Conservation (phyloP, 805 yeast genomes). For the Myxozyma geophila region DNA sequence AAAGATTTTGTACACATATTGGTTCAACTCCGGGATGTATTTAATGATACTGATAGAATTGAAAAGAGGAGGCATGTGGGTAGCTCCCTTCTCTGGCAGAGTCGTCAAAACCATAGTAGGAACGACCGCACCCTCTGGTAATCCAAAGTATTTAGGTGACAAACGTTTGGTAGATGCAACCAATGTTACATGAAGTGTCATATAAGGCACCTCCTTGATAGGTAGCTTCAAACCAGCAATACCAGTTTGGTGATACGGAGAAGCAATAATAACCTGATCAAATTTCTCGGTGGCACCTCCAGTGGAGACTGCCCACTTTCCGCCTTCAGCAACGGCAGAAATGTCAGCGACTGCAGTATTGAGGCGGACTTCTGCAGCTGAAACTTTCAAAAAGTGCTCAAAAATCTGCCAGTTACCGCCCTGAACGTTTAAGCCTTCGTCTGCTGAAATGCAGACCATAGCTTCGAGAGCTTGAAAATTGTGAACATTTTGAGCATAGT, state of each 20-base stretch:
- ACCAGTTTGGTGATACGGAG: constrained; percentile 48
- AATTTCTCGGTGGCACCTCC: constrained; percentile 38
- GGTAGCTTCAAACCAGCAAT: constrained; percentile 32
- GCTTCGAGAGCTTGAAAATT: constrained; percentile 54
- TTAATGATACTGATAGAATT: constrained; percentile 46
- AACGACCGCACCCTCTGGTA: constrained; percentile 19
- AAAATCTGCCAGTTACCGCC: constrained; percentile 57
- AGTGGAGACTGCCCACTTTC: constrained; percentile 27
- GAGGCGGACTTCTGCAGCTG: constrained; percentile 46
- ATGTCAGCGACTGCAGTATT: constrained; percentile 44
- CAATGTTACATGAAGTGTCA: constrained; percentile 49
- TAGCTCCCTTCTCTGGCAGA: constrained; percentile 25
- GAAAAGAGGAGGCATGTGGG: constrained; percentile 42
- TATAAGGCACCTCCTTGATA: constrained; percentile 46
- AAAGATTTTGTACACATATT: constrained; percentile 53
- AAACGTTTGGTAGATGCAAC: constrained; percentile 41
- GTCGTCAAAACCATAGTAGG: constrained; percentile 36
- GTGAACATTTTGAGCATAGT: constrained; percentile 51
- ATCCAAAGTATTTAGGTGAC: constrained; percentile 38
- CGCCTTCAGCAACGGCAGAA: constrained; percentile 15
- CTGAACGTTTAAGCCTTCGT: constrained; percentile 45
- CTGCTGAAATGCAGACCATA: constrained; percentile 49
- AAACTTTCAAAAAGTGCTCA: constrained; percentile 46
- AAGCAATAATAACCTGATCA: constrained; percentile 54
- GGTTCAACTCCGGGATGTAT: constrained; percentile 40